phyloP scores from a whole-genome alignment of 2,329 filamentous ascomycete genomes.

The Colletotrichum simmondsii region DNA sequence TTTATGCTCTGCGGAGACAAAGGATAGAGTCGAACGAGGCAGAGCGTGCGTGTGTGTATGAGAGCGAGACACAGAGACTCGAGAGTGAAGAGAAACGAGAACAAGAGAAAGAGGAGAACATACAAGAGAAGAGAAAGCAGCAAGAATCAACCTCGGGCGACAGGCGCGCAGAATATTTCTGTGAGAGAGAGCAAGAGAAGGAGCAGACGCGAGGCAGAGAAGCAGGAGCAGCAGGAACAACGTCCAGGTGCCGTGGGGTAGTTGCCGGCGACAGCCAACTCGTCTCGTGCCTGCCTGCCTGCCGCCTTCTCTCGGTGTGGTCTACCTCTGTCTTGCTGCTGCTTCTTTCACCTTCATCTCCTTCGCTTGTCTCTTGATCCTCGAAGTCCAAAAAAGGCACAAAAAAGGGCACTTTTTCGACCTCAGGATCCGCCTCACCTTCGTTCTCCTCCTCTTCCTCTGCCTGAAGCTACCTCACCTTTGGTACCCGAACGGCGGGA shows the following conservation, averaged over 20 bases:
- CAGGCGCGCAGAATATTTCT: neutral
- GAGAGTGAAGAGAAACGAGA: neutral
- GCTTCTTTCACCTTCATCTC: neutral
- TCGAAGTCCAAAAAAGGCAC: neutral
- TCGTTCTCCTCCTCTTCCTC: neutral
- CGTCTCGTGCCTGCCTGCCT: neutral
- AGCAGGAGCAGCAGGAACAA: neutral
- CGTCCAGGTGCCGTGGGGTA: conserved; percentile 2
- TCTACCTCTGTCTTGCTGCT: neutral
- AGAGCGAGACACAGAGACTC: neutral
- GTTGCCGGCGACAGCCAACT: neutral
- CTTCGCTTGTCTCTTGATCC: conserved; percentile 24
- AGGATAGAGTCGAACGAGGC: neutral
- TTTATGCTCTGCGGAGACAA: conserved; percentile 10
- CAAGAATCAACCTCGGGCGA: neutral
- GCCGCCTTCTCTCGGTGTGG: neutral
- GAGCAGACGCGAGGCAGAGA: too few species aligned
- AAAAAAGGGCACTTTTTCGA: neutral
- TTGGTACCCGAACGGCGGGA: conserved; percentile 22
- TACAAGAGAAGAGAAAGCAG: neutral
- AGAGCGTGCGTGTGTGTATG: neutral
- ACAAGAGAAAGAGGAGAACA: neutral
- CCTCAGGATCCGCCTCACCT: conserved; percentile 18
- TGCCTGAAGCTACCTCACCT: conserved; percentile 12
- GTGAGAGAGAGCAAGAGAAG: too few species aligned